Evolutionary conservation across 441 rosid genomes (phyloP).

Genomic region (Corymbia calophylla): DNA sequence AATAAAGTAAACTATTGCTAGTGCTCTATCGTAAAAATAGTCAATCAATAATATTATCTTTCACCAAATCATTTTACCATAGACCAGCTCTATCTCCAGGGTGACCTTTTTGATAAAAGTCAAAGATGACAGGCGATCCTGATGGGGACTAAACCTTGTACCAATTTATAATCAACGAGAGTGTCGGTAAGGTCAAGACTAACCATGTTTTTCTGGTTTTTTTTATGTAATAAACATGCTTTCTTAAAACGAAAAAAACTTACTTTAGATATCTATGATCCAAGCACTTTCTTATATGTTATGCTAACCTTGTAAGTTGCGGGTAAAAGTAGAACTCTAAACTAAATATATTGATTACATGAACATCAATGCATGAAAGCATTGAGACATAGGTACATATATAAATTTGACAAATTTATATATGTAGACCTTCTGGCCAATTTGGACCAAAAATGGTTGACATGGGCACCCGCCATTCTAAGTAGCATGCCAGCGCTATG

Average conservation of each 20-base stretch:
- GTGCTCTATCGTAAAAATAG: background rate
- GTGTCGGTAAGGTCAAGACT: background rate
- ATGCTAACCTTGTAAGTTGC: background rate
- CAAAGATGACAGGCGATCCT: background rate
- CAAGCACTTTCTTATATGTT: background rate
- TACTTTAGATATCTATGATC: background rate
- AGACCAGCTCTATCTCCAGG: background rate
- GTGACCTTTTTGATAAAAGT: background rate
- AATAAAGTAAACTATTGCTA: background rate
- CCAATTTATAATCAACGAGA: too few relatives aligned
- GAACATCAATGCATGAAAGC: background rate
- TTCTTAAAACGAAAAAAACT: background rate
- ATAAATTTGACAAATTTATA: background rate
- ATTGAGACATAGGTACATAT: background rate
- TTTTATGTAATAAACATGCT: background rate
- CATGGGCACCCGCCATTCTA: rapidly evolving
- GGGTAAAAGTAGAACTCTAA: background rate
- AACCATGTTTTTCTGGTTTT: background rate
- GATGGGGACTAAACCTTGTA: background rate
- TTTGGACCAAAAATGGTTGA: background rate
- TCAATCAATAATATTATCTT: background rate
- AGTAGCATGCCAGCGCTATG: background rate
- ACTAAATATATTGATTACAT: background rate
- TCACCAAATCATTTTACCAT: background rate
- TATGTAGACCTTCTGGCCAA: background rate